Percentiles rank a stretch among this genome's conserved stretches.
These are phyloP conservation scores for Starmera quercuum DNA, from an alignment of 805 yeast species.

Conservation along the genomic window DNA sequence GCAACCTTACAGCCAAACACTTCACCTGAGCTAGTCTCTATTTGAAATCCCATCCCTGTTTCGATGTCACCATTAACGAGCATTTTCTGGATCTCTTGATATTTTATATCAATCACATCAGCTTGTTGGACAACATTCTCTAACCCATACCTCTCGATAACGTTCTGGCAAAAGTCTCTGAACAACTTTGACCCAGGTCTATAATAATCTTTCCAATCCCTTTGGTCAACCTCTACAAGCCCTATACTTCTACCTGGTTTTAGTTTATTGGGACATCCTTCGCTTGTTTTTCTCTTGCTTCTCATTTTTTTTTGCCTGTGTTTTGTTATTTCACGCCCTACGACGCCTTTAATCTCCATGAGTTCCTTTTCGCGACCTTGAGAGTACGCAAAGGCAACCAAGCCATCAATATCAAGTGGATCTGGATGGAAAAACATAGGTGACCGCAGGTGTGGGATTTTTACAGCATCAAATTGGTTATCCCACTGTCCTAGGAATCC, in stretches of 20 bases:
- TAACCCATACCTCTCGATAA: constrained; percentile 26
- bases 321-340: constrained; percentile 36
- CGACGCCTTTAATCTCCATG: constrained; percentile 33
- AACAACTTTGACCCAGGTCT: constrained; percentile 34
- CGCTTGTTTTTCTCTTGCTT: constrained; percentile 1
- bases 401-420: constrained; percentile 35
- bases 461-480: constrained; percentile 32
- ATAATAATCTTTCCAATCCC: constrained; percentile 37
- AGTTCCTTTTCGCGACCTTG: constrained; percentile 27
- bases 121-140: constrained; percentile 24
- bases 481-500: constrained; percentile 36
- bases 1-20: constrained; percentile 22
- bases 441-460: constrained; percentile 33
- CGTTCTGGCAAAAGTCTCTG: constrained; percentile 29
- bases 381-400: constrained; percentile 31
- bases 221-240: constrained; percentile 25
- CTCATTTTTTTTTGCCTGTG: constrained; percentile 27
- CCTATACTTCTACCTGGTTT: constrained; percentile 1
- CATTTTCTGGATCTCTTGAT: constrained; percentile 13
- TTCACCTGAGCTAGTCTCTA: constrained; percentile 25
- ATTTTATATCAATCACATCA: constrained; percentile 26
- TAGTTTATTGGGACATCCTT: not conserved
- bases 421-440: constrained; percentile 44
- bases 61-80: constrained; percentile 16
- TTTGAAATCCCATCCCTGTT: constrained; percentile 25